Evolutionary conservation across 495 filamentous ascomycete species (phyloP).

Genomic region (Penicillium paxilli): DNA sequence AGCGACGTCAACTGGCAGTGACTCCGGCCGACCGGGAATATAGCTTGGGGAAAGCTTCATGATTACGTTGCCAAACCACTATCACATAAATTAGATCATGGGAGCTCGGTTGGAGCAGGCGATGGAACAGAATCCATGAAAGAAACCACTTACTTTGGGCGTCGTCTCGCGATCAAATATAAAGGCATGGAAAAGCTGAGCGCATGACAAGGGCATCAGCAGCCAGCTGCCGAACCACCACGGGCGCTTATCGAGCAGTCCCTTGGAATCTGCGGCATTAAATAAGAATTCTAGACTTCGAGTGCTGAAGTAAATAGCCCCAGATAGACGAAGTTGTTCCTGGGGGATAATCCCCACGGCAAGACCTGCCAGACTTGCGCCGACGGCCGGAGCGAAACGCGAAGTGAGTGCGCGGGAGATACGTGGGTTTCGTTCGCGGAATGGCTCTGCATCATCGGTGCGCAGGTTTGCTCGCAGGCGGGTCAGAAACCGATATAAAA

Average conservation of each 20-base stretch:
- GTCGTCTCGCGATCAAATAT: constrained; percentile 92
- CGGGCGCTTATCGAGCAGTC: constrained; percentile 72
- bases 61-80: constrained; percentile 73
- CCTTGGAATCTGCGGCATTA: constrained; percentile 77
- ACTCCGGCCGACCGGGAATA: constrained; percentile 68
- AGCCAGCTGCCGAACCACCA: constrained; percentile 97
- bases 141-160: constrained; percentile 51
- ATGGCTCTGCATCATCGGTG: constrained; percentile 68
- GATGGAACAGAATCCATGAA: too few relatives aligned
- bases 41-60: constrained; percentile 75
- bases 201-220: constrained; percentile 87
- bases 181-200: constrained; percentile 87
- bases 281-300: constrained; percentile 84
- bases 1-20: constrained; percentile 60
- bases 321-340: constrained; percentile 73
- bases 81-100: constrained; percentile 12
- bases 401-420: constrained; percentile 74
- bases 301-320: constrained; percentile 76
- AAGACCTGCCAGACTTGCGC: constrained; percentile 81
- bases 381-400: constrained; percentile 79
- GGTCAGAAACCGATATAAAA: constrained; percentile 87
- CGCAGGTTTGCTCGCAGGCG: constrained; percentile 77
- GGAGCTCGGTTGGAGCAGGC: too few relatives aligned
- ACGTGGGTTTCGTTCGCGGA: constrained; percentile 79
- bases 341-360: constrained; percentile 77